Percentiles rank a stretch among this genome's conserved stretches.
Evolutionary conservation across 768 basidiomycete species (phyloP).

Genomic region (Amanita rubescens): DNA sequence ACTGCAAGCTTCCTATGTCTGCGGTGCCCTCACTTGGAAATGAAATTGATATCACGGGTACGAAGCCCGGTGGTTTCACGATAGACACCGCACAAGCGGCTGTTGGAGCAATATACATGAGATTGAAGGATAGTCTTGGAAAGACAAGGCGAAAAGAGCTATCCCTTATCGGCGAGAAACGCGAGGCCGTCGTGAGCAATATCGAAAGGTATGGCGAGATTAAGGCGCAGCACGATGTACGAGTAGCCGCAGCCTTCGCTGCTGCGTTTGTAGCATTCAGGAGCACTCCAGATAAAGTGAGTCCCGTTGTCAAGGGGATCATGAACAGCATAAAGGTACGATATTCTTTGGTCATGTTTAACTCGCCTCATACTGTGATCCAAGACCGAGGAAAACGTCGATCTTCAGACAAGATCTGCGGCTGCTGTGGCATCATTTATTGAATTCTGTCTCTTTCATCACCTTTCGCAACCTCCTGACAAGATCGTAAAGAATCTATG

Average conservation of each 20-base stretch:
- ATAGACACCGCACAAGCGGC: constrained; percentile 70
- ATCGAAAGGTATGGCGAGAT: constrained; percentile 77
- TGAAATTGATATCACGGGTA: constrained; percentile 70
- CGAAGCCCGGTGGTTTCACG: constrained; percentile 62
- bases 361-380: constrained; percentile 7
- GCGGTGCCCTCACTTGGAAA: constrained; percentile 73
- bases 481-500: constrained; percentile 98
- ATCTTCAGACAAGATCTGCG: constrained; percentile 86
- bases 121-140: constrained; percentile 67
- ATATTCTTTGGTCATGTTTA: neutral
- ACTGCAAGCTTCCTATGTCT: constrained; percentile 78
- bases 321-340: constrained; percentile 96
- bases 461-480: constrained; percentile 78
- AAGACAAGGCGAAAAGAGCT: constrained; percentile 76
- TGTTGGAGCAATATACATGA: constrained; percentile 61
- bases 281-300: constrained; percentile 86
- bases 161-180: constrained; percentile 67
- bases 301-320: constrained; percentile 91
- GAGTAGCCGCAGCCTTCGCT: constrained; percentile 85
- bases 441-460: constrained; percentile 68
- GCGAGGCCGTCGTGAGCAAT: constrained; percentile 53
- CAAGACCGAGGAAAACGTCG: constrained; percentile 81
- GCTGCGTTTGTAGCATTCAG: constrained; percentile 85
- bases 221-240: constrained; percentile 80
- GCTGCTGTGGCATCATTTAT: constrained; percentile 82